A percentile compares a stretch with the other conserved stretches of the same genome.
Conservation (phyloP, 2,329 filamentous ascomycete genomes). For the Knoxdaviesia proteae region DNA sequence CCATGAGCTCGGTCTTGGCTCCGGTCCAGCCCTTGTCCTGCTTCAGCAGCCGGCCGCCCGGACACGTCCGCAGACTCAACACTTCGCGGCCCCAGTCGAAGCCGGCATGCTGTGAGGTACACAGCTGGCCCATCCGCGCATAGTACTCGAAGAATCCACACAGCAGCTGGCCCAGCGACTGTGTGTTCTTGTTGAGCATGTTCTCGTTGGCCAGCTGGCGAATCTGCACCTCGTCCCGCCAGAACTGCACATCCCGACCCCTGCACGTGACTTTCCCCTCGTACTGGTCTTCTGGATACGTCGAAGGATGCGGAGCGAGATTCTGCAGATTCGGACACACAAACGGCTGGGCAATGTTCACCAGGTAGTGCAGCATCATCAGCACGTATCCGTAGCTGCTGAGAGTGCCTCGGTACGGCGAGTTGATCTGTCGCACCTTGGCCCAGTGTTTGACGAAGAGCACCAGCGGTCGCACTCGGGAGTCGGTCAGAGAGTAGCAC, state of each 20-base stretch:
- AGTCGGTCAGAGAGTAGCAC: conserved; percentile 64
- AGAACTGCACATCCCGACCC: conserved; percentile 56
- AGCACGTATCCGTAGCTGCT: conserved; percentile 82
- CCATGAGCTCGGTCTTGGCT: conserved; percentile 41
- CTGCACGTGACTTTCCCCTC: conserved; percentile 28
- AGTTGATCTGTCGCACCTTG: conserved; percentile 68
- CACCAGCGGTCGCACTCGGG: conserved; percentile 56
- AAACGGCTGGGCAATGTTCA: conserved; percentile 62
- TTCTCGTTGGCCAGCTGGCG: conserved; percentile 32
- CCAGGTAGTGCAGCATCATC: conserved; percentile 79
- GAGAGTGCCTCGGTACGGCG: conserved; percentile 65
- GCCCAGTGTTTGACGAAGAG: conserved; percentile 86
- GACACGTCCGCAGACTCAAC: conserved; percentile 48
- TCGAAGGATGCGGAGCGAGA: conserved; percentile 22
- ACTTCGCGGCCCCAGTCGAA: conserved; percentile 73
- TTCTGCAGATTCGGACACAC: conserved; percentile 69
- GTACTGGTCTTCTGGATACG: conserved; percentile 8
- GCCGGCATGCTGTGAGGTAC: conserved; percentile 24
- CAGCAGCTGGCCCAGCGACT: conserved; percentile 50
- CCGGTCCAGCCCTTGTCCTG: conserved; percentile 67
- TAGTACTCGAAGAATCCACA: conserved; percentile 81
- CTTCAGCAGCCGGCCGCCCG: conserved; percentile 51
- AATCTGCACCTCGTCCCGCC: conserved; percentile 55
- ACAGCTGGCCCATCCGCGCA: conserved; percentile 37
- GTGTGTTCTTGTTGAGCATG: conserved; percentile 44